Evolutionary conservation across 2,329 filamentous ascomycete genomes (phyloP), one percentile per base, ranked within the genome.

Genomic region (Aureobasidium sp.): DNA sequence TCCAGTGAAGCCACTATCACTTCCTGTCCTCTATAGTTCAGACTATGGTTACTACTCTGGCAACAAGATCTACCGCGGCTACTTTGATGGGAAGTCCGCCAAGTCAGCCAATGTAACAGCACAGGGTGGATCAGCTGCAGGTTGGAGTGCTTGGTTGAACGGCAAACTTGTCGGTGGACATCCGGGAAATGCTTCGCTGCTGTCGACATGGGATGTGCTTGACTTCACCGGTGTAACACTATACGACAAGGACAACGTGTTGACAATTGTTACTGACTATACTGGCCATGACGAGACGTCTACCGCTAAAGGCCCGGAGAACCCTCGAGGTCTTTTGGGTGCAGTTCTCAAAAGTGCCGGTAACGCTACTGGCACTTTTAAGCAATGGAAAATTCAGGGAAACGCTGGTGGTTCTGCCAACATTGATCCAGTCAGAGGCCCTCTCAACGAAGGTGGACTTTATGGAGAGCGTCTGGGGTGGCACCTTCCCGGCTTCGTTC

Each of bases 71-170:
- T 77, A 75, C 70, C 75, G 75, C 22, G 75, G 74, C 7, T 72
- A 73, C 67, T 77, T 77, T 57, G 67, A 74, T 2, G 73, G 74
- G 1, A 63, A 70, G 7, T 70, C 72, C 12, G 65, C 79, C 2
- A 71, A 73, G 0, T 82, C 65, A 15, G 51, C 61, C 11, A 64
- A 66, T 29, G 64, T 85, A 15, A 77, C 82, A 60, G 70, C 84
- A 27, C 80, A 79, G 25, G 82, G 83, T 22, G 83, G 83, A 22
- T 72, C 67, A 12, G 65, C 67, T 2, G 84, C 82, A 63, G 83
- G 83, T 12, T 85, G 80, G 73, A 83, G 78, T 5, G 82, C 79
- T 36, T 85, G 80, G 78, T 71, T 86, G 1, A 86, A 86, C 69
- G 80, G 81, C 11, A 68, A 77, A 6, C 81, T 82, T 67, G 70